Evolutionary conservation across 2,329 filamentous ascomycete genomes (phyloP), one percentile per base, ranked within the genome.

Genomic region (Pseudodiploospora longispora): DNA sequence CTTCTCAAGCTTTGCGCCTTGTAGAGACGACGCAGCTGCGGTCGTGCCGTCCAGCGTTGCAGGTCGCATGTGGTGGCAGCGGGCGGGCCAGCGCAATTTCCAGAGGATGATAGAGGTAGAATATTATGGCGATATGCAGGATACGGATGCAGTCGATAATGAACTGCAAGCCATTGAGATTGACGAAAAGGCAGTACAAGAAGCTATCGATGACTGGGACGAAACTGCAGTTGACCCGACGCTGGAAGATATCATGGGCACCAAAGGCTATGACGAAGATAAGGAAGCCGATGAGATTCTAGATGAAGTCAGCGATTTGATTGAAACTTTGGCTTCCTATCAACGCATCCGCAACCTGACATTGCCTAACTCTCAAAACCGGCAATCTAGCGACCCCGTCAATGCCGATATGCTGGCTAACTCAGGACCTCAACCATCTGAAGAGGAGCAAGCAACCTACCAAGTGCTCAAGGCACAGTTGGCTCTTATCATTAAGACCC

Each of bases 1-100:
- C 1, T 91, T 89, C 60, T 88, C 84, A 1, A 85, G 83, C 56
- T 91, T 90, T 60, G 86, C 86, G 5, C 86, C 86, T 0, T 80
- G 76, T 41, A 82, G 78, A 53, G 86, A 91, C 60, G 82, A 90
- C 57, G 75, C 83, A 3, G 78, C 75, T 9, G 83, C 86, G 5
- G 71, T 89, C 46, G 70, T 88, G 3, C 78, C 86, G 0, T 79
- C 82, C 2, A 78, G 78, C 31, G 72, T 80, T 40, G 78, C 85
- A 47, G 79, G 80, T 42, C 77, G 78, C 55, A 65, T 90, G 40
- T 90, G 85, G 84, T 91, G 85, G 84, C 80, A 87, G 58, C 79
- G 78, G 49, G 68, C 76, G 41, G 85, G 85, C 29, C 75, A 79
- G 52, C 77, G 76, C 47, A 76, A 69, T 44, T 87, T 84, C 54